These are phyloP conservation scores for Oenanthe javanica DNA, from an alignment of 140 eudicot genomes.

Conservation along the genomic window DNA sequence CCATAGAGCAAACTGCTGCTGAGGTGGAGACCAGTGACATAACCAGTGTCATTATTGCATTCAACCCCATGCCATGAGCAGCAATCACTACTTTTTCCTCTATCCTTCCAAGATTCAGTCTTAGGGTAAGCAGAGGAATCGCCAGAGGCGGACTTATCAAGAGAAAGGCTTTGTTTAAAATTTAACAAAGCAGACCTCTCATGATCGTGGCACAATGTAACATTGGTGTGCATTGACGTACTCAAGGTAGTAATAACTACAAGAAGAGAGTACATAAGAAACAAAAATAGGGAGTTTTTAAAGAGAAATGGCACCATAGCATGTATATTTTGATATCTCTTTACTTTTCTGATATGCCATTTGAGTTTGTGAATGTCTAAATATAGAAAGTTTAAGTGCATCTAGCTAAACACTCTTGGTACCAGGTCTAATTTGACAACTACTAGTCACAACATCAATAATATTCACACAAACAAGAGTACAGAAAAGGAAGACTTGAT, in stretches of 20 bases:
- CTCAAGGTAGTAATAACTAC: background rate
- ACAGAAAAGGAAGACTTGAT: background rate
- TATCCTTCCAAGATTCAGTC: background rate
- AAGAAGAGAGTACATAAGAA: background rate
- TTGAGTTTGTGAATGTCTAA: background rate
- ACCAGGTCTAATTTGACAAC: no score
- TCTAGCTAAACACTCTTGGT: background rate
- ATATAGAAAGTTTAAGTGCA: background rate
- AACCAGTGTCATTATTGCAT: background rate
- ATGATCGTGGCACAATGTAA: conserved; percentile 7
- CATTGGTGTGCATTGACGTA: background rate
- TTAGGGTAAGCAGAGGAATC: conserved; percentile 1
- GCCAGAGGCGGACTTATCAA: background rate
- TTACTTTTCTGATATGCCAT: background rate
- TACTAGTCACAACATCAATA: no score
- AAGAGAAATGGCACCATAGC: background rate
- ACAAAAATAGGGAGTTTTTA: background rate
- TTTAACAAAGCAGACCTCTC: conserved; percentile 9
- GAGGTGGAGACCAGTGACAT: conserved; percentile 1
- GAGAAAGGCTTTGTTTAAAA: conserved; percentile 6
- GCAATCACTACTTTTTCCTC: background rate
- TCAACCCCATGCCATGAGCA: conserved; percentile 7
- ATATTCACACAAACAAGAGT: background rate
- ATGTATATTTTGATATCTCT: no score
- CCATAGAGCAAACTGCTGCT: conserved; percentile 3